These are phyloP conservation scores for Penicillium riverlandense DNA, from an alignment of 495 filamentous ascomycete genomes.

Conservation along the genomic window DNA sequence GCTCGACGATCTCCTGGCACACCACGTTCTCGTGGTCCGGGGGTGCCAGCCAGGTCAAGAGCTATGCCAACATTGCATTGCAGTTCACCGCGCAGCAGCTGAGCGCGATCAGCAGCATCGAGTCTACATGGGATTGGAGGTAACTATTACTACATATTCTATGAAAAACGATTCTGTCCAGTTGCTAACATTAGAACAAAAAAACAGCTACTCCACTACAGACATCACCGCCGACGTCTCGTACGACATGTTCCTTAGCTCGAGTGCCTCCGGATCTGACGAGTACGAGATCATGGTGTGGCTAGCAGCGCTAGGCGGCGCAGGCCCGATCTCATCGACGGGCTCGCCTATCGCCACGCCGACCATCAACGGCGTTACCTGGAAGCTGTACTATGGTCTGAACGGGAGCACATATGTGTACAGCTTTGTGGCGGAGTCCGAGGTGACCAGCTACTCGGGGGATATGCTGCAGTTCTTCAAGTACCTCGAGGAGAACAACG, in stretches of 20 bases:
- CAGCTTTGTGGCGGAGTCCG: slow-evolving; percentile 49
- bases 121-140: slow-evolving; percentile 47
- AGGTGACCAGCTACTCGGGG: slow-evolving; percentile 44
- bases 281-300: slow-evolving; percentile 71
- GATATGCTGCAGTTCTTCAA: slow-evolving; percentile 50
- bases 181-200: too few relatives aligned
- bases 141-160: slow-evolving; percentile 14
- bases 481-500: slow-evolving; percentile 46
- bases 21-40: slow-evolving; percentile 53
- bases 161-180: neutral
- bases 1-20: slow-evolving; percentile 45
- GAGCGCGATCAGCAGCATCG: slow-evolving; percentile 43
- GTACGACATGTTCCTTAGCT: slow-evolving; percentile 57
- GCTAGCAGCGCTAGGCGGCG: slow-evolving; percentile 54
- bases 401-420: slow-evolving; percentile 53
- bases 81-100: slow-evolving; percentile 38
- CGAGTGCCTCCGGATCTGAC: slow-evolving; percentile 32
- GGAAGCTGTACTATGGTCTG: slow-evolving; percentile 48
- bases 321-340: slow-evolving; percentile 54
- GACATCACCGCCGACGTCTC: slow-evolving; percentile 54
- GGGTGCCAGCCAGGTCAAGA: slow-evolving; percentile 47
- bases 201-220: slow-evolving; percentile 46
- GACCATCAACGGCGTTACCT: slow-evolving; percentile 42
- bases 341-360: slow-evolving; percentile 47
- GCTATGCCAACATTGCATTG: slow-evolving; percentile 48